A percentile compares a stretch with the other conserved stretches of the same genome.
Conservation (phyloP, 2,329 filamentous ascomycete genomes). For the Thielaviopsis cerberus region DNA sequence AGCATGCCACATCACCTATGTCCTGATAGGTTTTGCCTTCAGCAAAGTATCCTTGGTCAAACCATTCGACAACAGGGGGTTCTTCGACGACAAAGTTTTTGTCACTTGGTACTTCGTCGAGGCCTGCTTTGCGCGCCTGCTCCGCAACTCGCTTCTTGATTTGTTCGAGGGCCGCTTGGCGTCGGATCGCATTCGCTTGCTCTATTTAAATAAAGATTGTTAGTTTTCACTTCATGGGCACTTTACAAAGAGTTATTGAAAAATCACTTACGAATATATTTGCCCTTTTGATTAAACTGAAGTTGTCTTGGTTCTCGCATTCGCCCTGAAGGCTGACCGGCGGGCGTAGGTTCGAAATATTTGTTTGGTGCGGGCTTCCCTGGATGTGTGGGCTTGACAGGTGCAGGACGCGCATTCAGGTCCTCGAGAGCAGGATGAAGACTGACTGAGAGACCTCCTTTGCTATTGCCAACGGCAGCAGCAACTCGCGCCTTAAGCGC, state of each 20-base stretch:
- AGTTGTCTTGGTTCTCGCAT: slow-evolving; percentile 56
- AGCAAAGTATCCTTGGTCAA: slow-evolving; percentile 72
- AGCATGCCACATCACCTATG: slow-evolving; percentile 42
- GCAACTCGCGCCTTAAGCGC: slow-evolving; percentile 65
- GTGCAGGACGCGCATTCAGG: slow-evolving; percentile 27
- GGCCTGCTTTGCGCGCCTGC: slow-evolving; percentile 71
- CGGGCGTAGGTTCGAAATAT: slow-evolving; percentile 57
- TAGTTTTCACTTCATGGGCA: not conserved
- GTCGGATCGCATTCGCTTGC: slow-evolving; percentile 73
- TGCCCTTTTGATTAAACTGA: slow-evolving; percentile 85
- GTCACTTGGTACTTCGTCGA: slow-evolving; percentile 75
- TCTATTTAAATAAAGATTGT: slow-evolving; percentile 19
- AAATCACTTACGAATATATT: slow-evolving; percentile 53
- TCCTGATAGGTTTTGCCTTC: slow-evolving; percentile 56
- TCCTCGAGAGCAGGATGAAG: slow-evolving; percentile 58
- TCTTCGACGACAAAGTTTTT: slow-evolving; percentile 71
- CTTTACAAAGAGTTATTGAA: not conserved
- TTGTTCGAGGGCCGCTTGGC: slow-evolving; percentile 73
- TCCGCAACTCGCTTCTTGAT: slow-evolving; percentile 90
- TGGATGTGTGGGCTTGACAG: not conserved
- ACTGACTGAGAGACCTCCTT: slow-evolving; percentile 55
- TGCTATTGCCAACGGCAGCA: slow-evolving; percentile 46
- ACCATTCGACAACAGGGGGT: slow-evolving; percentile 88
- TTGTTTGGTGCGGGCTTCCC: slow-evolving; percentile 37
- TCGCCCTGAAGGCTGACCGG: slow-evolving; percentile 41